These are phyloP conservation scores for Elsinoe batatas DNA, from an alignment of 2,329 filamentous ascomycete species.

Conservation along the genomic window DNA sequence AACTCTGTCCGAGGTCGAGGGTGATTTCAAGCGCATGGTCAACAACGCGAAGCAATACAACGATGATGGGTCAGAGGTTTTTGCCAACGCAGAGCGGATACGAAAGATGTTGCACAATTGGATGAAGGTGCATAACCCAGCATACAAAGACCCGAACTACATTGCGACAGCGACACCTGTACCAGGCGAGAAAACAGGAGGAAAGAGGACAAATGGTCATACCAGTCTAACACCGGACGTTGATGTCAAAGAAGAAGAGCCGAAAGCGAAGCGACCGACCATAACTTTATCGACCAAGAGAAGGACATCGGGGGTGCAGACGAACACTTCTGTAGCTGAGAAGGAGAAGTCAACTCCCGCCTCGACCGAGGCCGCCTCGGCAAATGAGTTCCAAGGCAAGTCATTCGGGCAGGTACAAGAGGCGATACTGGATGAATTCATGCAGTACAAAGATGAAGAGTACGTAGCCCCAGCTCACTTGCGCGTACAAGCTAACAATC, in stretches of 20 bases:
- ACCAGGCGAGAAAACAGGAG: conserved; percentile 38
- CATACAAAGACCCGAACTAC: conserved; percentile 61
- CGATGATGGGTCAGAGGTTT: conserved; percentile 59
- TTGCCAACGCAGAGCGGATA: conserved; percentile 76
- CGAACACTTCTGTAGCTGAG: background rate
- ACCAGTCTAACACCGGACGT: conserved; percentile 17
- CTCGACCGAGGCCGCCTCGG: background rate
- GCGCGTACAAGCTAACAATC: conserved; percentile 14
- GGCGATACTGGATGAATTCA: conserved; percentile 66
- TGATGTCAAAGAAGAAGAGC: conserved; percentile 19
- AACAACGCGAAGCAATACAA: conserved; percentile 81
- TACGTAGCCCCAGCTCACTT: conserved; percentile 30
- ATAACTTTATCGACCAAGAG: conserved; percentile 11
- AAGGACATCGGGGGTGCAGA: background rate
- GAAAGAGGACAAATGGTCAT: conserved; percentile 21
- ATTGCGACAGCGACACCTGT: conserved; percentile 64
- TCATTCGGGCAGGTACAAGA: conserved; percentile 79
- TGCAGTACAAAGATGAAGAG: conserved; percentile 57
- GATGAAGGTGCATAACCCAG: conserved; percentile 80
- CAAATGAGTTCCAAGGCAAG: conserved; percentile 56
- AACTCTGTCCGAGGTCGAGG: conserved; percentile 64
- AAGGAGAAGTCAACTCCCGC: conserved; percentile 2
- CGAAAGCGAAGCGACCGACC: conserved; percentile 18
- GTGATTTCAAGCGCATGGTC: conserved; percentile 80
- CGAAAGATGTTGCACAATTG: conserved; percentile 78